phyloP scores from a whole-genome alignment of 2,329 filamentous ascomycete species.

The Paracoccidioides lutzii region DNA sequence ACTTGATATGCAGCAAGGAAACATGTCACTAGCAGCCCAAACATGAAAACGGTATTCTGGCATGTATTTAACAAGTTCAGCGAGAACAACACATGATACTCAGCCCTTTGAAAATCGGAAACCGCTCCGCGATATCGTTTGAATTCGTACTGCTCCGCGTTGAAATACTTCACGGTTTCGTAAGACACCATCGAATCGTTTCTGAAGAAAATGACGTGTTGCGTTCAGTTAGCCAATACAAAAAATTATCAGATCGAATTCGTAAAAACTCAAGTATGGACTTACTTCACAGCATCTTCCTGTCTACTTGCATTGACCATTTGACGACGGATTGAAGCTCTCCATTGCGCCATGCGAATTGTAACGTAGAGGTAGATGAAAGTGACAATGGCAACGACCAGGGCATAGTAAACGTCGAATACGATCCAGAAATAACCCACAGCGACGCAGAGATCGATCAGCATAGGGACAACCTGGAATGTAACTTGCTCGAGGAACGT shows the following conservation, averaged over 20 bases:
- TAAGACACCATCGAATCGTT: conserved; percentile 99
- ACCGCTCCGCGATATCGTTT: conserved; percentile 59
- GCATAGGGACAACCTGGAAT: conserved; percentile 89
- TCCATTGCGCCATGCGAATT: conserved; percentile 86
- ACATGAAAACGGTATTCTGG: conserved; percentile 68
- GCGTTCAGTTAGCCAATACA: not conserved
- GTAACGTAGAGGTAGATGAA: conserved; percentile 96
- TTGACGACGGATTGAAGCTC: conserved; percentile 76
- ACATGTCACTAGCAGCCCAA: conserved; percentile 58
- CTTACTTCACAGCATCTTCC: conserved; percentile 83
- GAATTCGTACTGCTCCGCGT: conserved; percentile 70
- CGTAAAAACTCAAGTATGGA: conserved; percentile 8
- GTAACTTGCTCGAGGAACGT: conserved; percentile 93
- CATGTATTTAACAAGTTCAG: conserved; percentile 70
- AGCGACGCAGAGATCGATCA: conserved; percentile 76
- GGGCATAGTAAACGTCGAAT: conserved; percentile 81
- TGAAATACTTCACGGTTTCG: conserved; percentile 88
- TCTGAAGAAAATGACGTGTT: conserved; percentile 21
- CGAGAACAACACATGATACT: conserved; percentile 63
- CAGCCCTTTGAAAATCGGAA: conserved; percentile 56
- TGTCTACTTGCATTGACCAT: conserved; percentile 94
- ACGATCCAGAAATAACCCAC: conserved; percentile 64
- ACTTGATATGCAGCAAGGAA: conserved; percentile 69
- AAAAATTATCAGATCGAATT: not conserved
- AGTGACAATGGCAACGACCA: conserved; percentile 79